Evolutionary conservation across 805 yeast species (phyloP).

Genomic region (Groenewaldozyma tartarivorans): DNA sequence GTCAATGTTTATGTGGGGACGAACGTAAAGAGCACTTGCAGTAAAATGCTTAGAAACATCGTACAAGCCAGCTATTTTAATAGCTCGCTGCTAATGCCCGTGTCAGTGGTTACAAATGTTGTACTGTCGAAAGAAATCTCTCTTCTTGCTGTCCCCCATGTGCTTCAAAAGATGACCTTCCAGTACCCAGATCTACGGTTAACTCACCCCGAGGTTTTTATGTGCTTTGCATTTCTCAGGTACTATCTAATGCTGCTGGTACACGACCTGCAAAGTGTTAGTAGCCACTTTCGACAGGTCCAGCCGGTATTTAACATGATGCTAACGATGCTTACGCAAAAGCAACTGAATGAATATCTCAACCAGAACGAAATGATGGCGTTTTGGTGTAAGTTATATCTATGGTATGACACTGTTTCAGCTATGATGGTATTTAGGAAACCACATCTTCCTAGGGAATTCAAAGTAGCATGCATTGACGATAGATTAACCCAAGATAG

Average conservation of each 20-base stretch:
- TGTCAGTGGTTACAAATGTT: constrained; percentile 1
- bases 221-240: constrained; percentile 1
- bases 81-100: not conserved
- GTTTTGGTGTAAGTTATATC: not conserved
- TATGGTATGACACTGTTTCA: constrained; percentile 1
- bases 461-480: not conserved
- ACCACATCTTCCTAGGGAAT: not conserved
- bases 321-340: not conserved
- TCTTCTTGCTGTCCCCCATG: not conserved
- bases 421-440: constrained; percentile 2
- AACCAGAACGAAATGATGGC: not conserved
- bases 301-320: not conserved
- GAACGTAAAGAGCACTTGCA: constrained; percentile 1
- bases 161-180: not conserved
- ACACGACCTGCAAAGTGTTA: not conserved
- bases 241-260: constrained; percentile 1
- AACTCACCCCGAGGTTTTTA: not conserved
- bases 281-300: not conserved
- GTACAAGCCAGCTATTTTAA: constrained; percentile 2
- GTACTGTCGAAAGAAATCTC: not conserved
- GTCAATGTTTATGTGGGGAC: constrained; percentile 1
- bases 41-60: constrained; percentile 1
- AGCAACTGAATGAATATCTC: too few species aligned
- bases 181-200: not conserved
- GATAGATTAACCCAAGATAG: not conserved